phyloP scores from a whole-genome alignment of 371 early-diverging fungal species.

The Mortierella sp. region DNA sequence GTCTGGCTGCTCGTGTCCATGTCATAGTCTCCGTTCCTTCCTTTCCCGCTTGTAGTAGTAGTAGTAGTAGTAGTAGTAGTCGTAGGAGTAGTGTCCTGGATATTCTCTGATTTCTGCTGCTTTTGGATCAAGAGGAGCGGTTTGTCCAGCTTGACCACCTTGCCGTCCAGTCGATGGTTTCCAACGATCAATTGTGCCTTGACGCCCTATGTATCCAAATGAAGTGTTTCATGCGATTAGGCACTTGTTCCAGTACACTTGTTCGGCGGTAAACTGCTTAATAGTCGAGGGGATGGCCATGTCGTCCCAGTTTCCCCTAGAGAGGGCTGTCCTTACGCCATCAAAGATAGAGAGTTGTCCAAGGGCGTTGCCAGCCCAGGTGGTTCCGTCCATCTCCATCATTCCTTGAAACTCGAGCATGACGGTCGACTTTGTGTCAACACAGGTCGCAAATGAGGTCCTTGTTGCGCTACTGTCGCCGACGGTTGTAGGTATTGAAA shows the following conservation, averaged over 20 bases:
- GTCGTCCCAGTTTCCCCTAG: neutral
- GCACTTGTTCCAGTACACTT: neutral
- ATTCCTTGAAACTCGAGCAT: constrained; percentile 52
- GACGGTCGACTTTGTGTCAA: constrained; percentile 43
- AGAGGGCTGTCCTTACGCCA: constrained; percentile 27
- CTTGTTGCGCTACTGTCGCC: constrained; percentile 5
- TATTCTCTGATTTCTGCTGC: constrained; percentile 15
- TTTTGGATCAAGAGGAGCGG: constrained; percentile 48
- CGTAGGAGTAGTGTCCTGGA: neutral
- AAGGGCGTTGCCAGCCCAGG: constrained; percentile 45
- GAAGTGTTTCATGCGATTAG: neutral
- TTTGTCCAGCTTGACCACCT: constrained; percentile 39
- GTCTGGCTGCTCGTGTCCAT: constrained; percentile 5
- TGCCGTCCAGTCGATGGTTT: constrained; percentile 54
- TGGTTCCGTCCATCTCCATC: constrained; percentile 49
- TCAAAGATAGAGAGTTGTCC: constrained; percentile 52
- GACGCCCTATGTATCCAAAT: constrained; percentile 20
- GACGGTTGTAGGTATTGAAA: constrained; percentile 39
- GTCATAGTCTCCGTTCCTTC: constrained; percentile 21
- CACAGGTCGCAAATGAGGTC: constrained; percentile 22
- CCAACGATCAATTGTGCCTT: constrained; percentile 53
- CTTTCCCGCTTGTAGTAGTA: neutral
- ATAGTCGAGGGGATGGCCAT: neutral
- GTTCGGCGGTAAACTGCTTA: neutral
- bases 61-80: neutral